Base-by-base conservation (phyloP, 371 early-diverging fungal genomes). In the Mortierella sp. region DNA sequence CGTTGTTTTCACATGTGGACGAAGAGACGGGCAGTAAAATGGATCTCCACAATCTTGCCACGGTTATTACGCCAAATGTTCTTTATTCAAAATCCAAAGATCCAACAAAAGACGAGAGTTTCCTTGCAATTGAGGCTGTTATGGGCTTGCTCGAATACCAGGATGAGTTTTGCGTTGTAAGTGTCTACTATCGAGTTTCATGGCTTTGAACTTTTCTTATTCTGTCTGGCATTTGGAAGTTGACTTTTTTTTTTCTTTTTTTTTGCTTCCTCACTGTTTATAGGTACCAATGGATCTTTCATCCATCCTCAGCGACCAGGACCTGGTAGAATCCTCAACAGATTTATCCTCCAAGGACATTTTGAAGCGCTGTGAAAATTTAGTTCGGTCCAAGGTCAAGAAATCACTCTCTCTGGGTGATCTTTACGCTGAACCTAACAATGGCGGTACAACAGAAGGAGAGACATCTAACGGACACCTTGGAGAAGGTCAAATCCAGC, bases 21-120 rank as follows among this genome's bases (percentile, higher is more conserved):
- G 93, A 90, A 54, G 92, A 90, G 62, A 87, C 85, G 1, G 93
- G 94, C 1, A 96, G 94, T 72, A 93, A 93, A 78, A 98, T 98
- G 99, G 94, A 94, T 70, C 77, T 94, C 11, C 87, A 88, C 43
- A 98, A 97, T 75, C 78, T 98, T 65, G 97, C 98, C 0, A 95
- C 95, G 0, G 95, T 98, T 4, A 93, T 98, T 65, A 92, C 97
- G 1, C 99, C 99, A 10, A 98, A 95, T 73, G 91, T 98, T 14
- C 85, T 98, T 49, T 97, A 96, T 73, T 90, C 94, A 20, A 95
- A 94, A 67, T 88, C 88, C 63, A 94, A 95, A 77, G 96, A 94
- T 75, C 93, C 95, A 11, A 85, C 89, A 16, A 92, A 93, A 61
- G 93, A 94, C 69, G 90, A 90, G 43, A 93, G 94, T 12, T 90